These are phyloP conservation scores for Penicillium antarcticum DNA, from an alignment of 495 filamentous ascomycete genomes.

Conservation along the genomic window DNA sequence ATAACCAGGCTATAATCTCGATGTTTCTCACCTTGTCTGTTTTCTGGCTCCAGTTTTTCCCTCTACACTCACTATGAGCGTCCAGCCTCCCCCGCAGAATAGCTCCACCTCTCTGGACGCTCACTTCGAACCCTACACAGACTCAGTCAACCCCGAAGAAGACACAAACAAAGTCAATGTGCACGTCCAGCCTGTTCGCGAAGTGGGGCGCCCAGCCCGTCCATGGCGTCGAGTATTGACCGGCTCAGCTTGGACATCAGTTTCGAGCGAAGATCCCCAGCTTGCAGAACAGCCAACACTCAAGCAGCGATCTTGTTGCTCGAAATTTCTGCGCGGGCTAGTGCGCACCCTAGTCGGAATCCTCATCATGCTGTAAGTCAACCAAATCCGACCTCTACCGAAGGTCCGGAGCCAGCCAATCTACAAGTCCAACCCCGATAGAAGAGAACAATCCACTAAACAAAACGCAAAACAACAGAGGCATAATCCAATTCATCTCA, in stretches of 20 bases:
- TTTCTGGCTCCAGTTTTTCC: no score
- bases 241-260: constrained; percentile 13
- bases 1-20: not conserved
- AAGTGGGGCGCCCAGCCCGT: constrained; percentile 12
- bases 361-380: constrained; percentile 41
- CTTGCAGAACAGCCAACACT: constrained; percentile 9
- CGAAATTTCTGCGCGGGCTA: constrained; percentile 16
- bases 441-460: not conserved
- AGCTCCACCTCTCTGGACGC: not conserved
- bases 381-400: no score
- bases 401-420: not conserved
- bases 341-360: constrained; percentile 18
- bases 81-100: not conserved
- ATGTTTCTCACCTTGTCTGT: not conserved
- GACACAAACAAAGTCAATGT: constrained; percentile 5
- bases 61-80: not conserved
- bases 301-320: constrained; percentile 8
- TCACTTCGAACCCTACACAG: constrained; percentile 19
- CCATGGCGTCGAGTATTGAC: constrained; percentile 15
- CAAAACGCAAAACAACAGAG: constrained; percentile 26
- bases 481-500: constrained; percentile 46
- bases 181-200: constrained; percentile 3
- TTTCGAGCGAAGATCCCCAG: constrained; percentile 11
- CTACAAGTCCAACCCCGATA: not conserved
- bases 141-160: constrained; percentile 9